phyloP scores from a whole-genome alignment of 78 protist species.

The Blattamonas nauphoetae region DNA sequence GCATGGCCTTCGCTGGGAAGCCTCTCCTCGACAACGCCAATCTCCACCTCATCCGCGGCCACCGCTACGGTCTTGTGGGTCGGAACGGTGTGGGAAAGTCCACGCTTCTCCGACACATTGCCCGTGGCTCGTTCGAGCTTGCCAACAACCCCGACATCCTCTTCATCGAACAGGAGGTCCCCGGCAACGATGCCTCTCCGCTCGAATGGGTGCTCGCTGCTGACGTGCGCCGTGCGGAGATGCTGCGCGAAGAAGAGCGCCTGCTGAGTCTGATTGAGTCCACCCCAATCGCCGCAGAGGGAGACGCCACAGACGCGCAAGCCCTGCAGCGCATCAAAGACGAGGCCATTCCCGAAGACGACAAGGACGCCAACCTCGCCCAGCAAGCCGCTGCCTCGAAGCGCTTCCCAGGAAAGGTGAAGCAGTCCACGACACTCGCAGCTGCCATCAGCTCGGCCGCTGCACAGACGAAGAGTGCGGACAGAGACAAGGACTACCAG shows the following conservation, averaged over 20 bases:
- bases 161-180: slow-evolving; percentile 35
- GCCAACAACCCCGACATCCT: slow-evolving; percentile 17
- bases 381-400: background rate
- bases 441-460: background rate
- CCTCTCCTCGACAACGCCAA: background rate
- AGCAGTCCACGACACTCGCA: background rate
- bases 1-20: slow-evolving; percentile 21
- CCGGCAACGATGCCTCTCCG: slow-evolving; percentile 27
- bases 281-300: background rate
- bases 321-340: background rate
- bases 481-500: background rate
- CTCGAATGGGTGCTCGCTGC: slow-evolving; percentile 34
- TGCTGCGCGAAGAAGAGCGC: slow-evolving; percentile 13
- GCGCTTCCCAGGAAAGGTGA: background rate
- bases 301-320: background rate
- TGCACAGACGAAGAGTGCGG: background rate
- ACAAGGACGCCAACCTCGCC: background rate
- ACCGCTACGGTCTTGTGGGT: slow-evolving; percentile 22
- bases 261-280: background rate
- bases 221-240: slow-evolving; percentile 5
- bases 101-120: slow-evolving; percentile 1
- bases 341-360: background rate
- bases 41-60: background rate
- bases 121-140: slow-evolving; percentile 21
- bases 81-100: slow-evolving; percentile 13